phyloP scores from a whole-genome alignment of 208 protist genomes.

The Naegleria lovaniensis region DNA sequence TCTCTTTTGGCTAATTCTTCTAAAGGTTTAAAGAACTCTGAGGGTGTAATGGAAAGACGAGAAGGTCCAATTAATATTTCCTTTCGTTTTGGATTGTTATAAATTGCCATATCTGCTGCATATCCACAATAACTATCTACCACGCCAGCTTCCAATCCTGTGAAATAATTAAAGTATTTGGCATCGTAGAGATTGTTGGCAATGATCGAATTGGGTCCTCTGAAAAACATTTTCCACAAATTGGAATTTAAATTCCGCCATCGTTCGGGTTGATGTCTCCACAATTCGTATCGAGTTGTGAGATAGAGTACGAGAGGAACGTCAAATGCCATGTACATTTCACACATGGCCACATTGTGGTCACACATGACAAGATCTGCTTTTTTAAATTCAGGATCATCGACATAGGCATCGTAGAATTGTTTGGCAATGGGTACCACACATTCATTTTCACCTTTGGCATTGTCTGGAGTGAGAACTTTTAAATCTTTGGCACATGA shows the following conservation, averaged over 20 bases:
- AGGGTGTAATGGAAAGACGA: neutral
- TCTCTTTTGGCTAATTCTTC: neutral
- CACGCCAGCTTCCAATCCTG: slow-evolving; percentile 27
- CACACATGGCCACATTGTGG: slow-evolving; percentile 32
- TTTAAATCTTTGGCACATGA: slow-evolving; percentile 28
- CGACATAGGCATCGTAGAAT: neutral
- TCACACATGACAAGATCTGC: slow-evolving; percentile 14
- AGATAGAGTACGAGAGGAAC: slow-evolving; percentile 33
- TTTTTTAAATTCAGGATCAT: neutral
- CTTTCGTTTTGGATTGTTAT: neutral
- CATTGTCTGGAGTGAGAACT: neutral
- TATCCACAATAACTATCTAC: slow-evolving; percentile 32
- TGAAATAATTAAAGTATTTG: slow-evolving; percentile 36
- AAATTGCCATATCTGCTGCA: slow-evolving; percentile 4
- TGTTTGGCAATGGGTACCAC: neutral
- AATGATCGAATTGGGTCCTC: slow-evolving; percentile 29
- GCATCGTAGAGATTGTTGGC: slow-evolving; percentile 41
- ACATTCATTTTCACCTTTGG: neutral
- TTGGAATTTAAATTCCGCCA: slow-evolving; percentile 15
- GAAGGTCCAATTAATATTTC: slow-evolving; percentile 22
- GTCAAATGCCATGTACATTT: slow-evolving; percentile 37
- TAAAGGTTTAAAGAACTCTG: neutral
- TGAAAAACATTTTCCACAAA: neutral
- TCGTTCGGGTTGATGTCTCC: neutral
- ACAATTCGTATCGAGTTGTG: slow-evolving; percentile 39